Base-by-base conservation (phyloP, 495 filamentous ascomycete genomes). In the Penicillium diatomitis region DNA sequence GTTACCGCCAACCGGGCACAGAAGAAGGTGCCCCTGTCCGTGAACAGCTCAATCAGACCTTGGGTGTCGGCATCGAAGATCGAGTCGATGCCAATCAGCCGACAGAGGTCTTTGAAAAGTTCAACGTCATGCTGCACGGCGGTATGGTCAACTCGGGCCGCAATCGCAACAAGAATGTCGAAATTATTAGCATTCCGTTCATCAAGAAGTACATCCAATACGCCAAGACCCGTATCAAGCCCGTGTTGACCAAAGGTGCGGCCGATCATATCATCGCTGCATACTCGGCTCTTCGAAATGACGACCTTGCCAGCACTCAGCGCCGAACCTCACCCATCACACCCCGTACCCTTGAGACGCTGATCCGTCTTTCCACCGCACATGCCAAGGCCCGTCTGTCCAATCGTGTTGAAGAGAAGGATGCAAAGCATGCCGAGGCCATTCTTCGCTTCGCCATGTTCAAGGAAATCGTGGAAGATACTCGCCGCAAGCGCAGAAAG, bases 131-230 rank as follows among this genome's bases (percentile, higher is more conserved):
- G 87, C 77, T 99, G 27, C 92, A 99, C 61, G 86, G 88, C 8
- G 92, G 92, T 49, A 88, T 99, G 45, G 86, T 83, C 31, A 68
- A 87, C 33, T 83, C 81, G 7, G 77, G 78, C 30, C 84, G 89
- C 29, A 85, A 85, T 12, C 72, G 71, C 38, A 79, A 78, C 59
- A 86, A 88, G 67, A 83, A 85, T 50, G 77, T 84, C 34, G 90
- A 96, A 64, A 88, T 99, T n/a, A 74, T 97, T 48, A 92, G 87
- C 68, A 96, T 99, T 49, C 90, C 91, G 1, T 99, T 99, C 72
- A 90, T 99, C 69, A 97, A 97, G 75, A 99, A 99, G 69, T 99
- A 96, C 65, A 90, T 99, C 50, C 92, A 99, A 63, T 99, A 99
- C 65, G 90, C 94, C 55, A 97, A 97, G 69, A 84, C 82, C 30